Conservation (phyloP, 2,329 filamentous ascomycete genomes). For the Microdochium trichocladiopsis region DNA sequence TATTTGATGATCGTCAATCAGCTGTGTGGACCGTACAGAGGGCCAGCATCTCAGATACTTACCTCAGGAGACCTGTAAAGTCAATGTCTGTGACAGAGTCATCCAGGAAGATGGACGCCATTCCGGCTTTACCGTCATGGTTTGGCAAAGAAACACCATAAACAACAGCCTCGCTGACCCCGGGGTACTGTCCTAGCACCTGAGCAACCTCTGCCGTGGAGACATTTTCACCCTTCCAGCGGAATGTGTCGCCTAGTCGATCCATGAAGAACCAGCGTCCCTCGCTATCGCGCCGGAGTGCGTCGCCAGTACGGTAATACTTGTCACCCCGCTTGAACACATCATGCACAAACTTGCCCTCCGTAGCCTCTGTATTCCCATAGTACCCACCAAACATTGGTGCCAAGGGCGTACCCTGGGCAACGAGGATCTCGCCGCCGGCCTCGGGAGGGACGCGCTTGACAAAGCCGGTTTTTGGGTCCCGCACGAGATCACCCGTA, state of each 20-base stretch:
- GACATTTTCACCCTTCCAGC: conserved; percentile 68
- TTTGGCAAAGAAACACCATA: conserved; percentile 60
- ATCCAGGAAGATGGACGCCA: conserved; percentile 51
- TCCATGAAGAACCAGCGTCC: conserved; percentile 67
- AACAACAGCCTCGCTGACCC: conserved; percentile 59
- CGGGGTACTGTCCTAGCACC: conserved; percentile 50
- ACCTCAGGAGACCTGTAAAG: conserved; percentile 51
- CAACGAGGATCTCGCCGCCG: conserved; percentile 71
- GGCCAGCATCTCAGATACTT: conserved; percentile 7
- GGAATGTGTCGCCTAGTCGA: conserved; percentile 63
- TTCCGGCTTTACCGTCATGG: conserved; percentile 63
- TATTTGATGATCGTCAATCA: conserved; percentile 7
- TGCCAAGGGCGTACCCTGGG: conserved; percentile 40
- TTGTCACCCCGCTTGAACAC: conserved; percentile 62
- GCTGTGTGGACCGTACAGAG: not conserved
- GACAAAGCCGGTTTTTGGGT: conserved; percentile 62
- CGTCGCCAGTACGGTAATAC: conserved; percentile 64
- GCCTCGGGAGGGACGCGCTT: conserved; percentile 54
- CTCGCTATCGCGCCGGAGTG: conserved; percentile 52
- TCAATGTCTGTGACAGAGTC: conserved; percentile 45
- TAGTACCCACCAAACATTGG: conserved; percentile 63
- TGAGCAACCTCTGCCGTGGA: conserved; percentile 62
- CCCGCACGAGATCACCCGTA: conserved; percentile 58
- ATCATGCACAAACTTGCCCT: conserved; percentile 57
- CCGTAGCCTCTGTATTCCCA: conserved; percentile 56